phyloP scores from a whole-genome alignment of 495 filamentous ascomycete genomes.

The Trypethelium eluteriae region DNA sequence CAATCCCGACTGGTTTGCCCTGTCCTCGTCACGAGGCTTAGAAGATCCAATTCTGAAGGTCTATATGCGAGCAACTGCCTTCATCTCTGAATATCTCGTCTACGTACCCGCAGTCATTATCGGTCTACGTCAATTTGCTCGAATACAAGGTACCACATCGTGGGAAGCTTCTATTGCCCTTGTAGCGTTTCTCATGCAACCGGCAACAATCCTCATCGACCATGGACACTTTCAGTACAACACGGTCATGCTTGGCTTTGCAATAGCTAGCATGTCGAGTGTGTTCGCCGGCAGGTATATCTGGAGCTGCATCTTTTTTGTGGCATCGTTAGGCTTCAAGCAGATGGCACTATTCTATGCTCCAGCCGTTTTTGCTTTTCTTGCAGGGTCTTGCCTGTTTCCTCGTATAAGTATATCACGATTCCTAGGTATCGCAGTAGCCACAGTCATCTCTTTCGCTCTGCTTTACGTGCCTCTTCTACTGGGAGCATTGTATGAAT shows the following conservation, averaged over 20 bases:
- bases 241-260: conserved; percentile 90
- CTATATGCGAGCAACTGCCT: conserved; percentile 87
- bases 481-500: conserved; percentile 54
- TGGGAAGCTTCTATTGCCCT: conserved; percentile 82
- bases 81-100: conserved; percentile 80
- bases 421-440: conserved; percentile 63
- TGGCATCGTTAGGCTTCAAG: conserved; percentile 88
- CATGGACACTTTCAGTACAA: conserved; percentile 99
- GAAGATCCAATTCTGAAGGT: conserved; percentile 77
- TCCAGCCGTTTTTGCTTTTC: conserved; percentile 82
- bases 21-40: conserved; percentile 71
- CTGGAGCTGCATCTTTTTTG: conserved; percentile 89
- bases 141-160: conserved; percentile 58
- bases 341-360: conserved; percentile 99
- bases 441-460: conserved; percentile 65
- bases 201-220: conserved; percentile 83
- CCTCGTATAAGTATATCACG: conserved; percentile 62
- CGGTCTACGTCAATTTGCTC: conserved; percentile 71
- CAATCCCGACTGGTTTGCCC: conserved; percentile 80
- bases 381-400: conserved; percentile 75
- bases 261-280: conserved; percentile 77
- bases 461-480: conserved; percentile 68
- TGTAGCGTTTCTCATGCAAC: conserved; percentile 85
- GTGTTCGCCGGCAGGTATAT: conserved; percentile 75
- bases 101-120: conserved; percentile 80